Percentiles rank a stretch among this genome's conserved stretches.
These are phyloP conservation scores for Apiotrichum brassicae DNA, from an alignment of 1,284 basidiomycete genomes.

Conservation along the genomic window DNA sequence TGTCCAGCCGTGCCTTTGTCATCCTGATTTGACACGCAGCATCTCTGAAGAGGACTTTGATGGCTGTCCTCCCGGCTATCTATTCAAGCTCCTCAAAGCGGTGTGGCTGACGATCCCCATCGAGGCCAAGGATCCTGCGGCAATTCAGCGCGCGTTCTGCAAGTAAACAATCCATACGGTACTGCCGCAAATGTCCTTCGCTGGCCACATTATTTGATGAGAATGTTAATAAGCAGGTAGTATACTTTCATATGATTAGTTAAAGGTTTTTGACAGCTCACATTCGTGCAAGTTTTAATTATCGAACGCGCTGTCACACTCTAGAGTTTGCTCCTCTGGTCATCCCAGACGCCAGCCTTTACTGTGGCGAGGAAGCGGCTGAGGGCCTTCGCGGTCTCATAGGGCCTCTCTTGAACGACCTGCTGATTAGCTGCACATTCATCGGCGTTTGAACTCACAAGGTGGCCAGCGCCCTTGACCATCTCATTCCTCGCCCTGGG, in stretches of 20 bases:
- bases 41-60: neutral
- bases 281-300: too few relatives aligned
- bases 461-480: constrained; percentile 29
- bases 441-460: constrained; percentile 22
- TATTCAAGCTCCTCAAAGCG: neutral
- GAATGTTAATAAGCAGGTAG: too few relatives aligned
- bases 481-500: constrained; percentile 26
- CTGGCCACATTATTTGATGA: neutral
- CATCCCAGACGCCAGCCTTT: constrained; percentile 7
- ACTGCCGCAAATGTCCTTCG: neutral
- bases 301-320: too few relatives aligned
- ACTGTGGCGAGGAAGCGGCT: constrained; percentile 26
- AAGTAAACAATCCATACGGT: neutral
- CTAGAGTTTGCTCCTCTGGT: constrained; percentile 7
- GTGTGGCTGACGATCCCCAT: neutral
- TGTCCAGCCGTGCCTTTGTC: neutral
- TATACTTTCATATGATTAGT: too few relatives aligned
- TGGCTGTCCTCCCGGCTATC: neutral
- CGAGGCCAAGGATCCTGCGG: neutral
- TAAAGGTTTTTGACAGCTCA: too few relatives aligned
- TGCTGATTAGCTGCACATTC: constrained; percentile 1
- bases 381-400: constrained; percentile 27
- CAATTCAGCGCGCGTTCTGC: neutral
- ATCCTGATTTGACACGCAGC: too few relatives aligned
- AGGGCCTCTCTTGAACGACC: constrained; percentile 37